Evolutionary conservation across 1,139 yeast species (phyloP).

Genomic region (Taphrina confusa): DNA sequence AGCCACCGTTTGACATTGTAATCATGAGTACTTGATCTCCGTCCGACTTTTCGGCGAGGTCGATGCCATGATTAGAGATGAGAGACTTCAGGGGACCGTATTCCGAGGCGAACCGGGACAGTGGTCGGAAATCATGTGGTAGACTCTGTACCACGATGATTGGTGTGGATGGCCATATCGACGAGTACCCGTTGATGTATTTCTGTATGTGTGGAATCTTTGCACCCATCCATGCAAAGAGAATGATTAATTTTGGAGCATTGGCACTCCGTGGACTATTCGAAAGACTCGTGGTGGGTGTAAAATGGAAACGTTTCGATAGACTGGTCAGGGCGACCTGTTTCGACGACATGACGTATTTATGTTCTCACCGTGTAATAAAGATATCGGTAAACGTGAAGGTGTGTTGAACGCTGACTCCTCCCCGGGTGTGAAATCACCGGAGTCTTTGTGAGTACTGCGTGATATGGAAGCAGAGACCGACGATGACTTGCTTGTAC

Average conservation of each 20-base stretch:
- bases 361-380: no score
- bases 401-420: no score
- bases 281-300: conserved; percentile 7
- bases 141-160: conserved; percentile 13
- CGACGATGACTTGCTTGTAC: no score
- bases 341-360: no score
- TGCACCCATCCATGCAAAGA: conserved; percentile 24
- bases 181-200: conserved; percentile 19
- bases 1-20: conserved; percentile 21
- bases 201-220: conserved; percentile 11
- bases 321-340: conserved; percentile 11
- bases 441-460: no score
- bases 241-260: conserved; percentile 6
- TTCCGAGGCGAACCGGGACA: conserved; percentile 12
- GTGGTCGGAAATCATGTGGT: conserved; percentile 17
- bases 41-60: not conserved
- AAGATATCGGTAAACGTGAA: no score
- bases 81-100: conserved; percentile 1
- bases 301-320: conserved; percentile 23
- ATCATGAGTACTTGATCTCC: conserved; percentile 8
- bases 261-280: not conserved
- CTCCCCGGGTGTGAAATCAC: no score
- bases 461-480: no score
- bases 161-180: conserved; percentile 23
- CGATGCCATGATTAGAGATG: not conserved